phyloP scores from a whole-genome alignment of 257 asterid genomes.

The Solanum stenotomum region DNA sequence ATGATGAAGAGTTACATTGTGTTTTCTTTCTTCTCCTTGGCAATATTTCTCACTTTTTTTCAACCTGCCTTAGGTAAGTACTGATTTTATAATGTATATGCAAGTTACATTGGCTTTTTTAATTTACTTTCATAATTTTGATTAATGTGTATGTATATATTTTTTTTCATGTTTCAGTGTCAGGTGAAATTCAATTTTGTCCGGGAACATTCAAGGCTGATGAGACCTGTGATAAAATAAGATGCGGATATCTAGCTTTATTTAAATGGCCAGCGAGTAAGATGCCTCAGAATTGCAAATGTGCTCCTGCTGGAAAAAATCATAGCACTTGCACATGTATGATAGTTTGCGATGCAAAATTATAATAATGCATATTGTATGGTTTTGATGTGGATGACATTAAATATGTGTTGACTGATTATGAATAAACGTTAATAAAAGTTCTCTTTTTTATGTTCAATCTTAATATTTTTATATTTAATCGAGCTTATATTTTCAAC shows the following conservation, averaged over 20 bases:
- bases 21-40: neutral
- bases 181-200: neutral
- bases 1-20: neutral
- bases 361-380: neutral
- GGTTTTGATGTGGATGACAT: neutral
- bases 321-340: neutral
- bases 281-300: conserved; percentile 1
- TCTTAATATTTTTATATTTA: neutral
- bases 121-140: neutral
- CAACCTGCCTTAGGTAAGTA: neutral
- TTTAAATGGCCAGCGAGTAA: neutral
- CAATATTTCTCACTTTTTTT: neutral
- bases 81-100: neutral
- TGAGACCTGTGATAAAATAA: neutral
- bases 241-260: neutral
- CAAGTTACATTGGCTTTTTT: neutral
- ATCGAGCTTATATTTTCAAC: neutral
- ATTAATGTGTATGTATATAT: neutral
- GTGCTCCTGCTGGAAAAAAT: neutral
- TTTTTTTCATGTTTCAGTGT: neutral
- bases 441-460: neutral
- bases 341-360: neutral
- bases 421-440: neutral
- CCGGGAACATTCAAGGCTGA: neutral
- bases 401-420: neutral